phyloP scores from a whole-genome alignment of 768 basidiomycete species.

The Pholiota conissans region DNA sequence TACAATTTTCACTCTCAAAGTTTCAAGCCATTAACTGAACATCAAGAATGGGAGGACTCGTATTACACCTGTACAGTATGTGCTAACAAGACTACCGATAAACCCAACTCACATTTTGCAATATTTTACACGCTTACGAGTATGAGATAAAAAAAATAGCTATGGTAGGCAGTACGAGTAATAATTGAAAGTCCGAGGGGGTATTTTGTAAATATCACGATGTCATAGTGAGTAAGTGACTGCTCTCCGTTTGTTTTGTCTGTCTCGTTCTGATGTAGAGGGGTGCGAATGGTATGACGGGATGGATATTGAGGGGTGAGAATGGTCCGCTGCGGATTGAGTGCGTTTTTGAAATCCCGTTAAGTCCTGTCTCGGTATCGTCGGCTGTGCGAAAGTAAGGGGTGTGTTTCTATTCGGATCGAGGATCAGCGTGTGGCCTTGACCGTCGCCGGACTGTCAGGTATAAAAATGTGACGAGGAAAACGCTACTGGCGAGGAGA shows the following conservation, averaged over 20 bases:
- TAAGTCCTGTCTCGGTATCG: neutral
- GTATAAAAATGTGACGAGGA: neutral
- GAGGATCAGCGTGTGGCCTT: neutral
- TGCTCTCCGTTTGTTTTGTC: neutral
- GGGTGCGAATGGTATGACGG: too few species aligned
- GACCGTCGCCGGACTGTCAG: neutral
- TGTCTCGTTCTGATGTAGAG: neutral
- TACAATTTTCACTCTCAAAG: too few species aligned
- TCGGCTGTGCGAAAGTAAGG: too few species aligned
- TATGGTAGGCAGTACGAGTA: neutral
- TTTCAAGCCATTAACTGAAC: neutral
- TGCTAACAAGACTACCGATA: neutral
- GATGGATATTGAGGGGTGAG: too few species aligned
- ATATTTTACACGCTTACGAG: neutral
- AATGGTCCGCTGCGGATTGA: too few species aligned
- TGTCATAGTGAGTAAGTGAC: slow-evolving; percentile 4
- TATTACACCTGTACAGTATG: neutral
- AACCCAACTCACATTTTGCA: neutral
- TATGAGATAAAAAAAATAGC: neutral
- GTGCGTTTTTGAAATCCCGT: too few species aligned
- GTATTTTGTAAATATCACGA: slow-evolving; percentile 5
- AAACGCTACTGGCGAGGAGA: neutral
- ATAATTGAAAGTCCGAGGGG: slow-evolving; percentile 6
- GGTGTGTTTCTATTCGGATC: neutral
- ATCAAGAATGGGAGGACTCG: neutral